These are phyloP conservation scores for Penicillium brasilianum DNA, from an alignment of 2,329 filamentous ascomycete genomes.

Conservation along the genomic window DNA sequence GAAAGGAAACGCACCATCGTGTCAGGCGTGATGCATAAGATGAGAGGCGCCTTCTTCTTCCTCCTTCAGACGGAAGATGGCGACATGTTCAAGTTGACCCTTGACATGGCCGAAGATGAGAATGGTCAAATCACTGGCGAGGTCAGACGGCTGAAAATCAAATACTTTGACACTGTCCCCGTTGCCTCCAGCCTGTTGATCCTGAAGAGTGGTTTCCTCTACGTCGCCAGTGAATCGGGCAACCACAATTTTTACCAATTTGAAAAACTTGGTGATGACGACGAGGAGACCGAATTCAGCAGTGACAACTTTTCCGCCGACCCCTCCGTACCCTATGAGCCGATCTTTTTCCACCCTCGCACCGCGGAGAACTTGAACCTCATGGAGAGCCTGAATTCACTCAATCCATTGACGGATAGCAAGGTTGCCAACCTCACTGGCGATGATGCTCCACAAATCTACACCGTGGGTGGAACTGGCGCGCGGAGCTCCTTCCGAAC, in stretches of 20 bases:
- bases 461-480: conserved; percentile 86
- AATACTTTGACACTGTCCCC: conserved; percentile 97
- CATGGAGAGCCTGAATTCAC: conserved; percentile 81
- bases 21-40: conserved; percentile 94
- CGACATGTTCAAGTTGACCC: conserved; percentile 95
- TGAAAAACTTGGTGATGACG: conserved; percentile 93
- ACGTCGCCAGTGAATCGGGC: conserved; percentile 87
- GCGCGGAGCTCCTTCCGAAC: conserved; percentile 89
- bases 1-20: conserved; percentile 86
- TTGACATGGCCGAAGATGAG: conserved; percentile 84
- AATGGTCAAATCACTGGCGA: conserved; percentile 79
- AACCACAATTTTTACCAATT: conserved; percentile 97
- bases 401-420: conserved; percentile 90
- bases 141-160: conserved; percentile 84
- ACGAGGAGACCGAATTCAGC: conserved; percentile 82
- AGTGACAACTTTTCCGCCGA: conserved; percentile 85
- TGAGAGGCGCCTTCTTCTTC: conserved; percentile 97
- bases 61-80: conserved; percentile 94
- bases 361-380: conserved; percentile 79
- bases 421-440: conserved; percentile 88
- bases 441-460: conserved; percentile 96
- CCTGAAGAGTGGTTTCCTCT: conserved; percentile 93
- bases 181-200: conserved; percentile 87
- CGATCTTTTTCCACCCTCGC: conserved; percentile 84
- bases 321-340: conserved; percentile 70